Percentiles rank a stretch among this genome's conserved stretches.
Conservation (phyloP, 2,329 filamentous ascomycete genomes). For the Neurospora crassa region DNA sequence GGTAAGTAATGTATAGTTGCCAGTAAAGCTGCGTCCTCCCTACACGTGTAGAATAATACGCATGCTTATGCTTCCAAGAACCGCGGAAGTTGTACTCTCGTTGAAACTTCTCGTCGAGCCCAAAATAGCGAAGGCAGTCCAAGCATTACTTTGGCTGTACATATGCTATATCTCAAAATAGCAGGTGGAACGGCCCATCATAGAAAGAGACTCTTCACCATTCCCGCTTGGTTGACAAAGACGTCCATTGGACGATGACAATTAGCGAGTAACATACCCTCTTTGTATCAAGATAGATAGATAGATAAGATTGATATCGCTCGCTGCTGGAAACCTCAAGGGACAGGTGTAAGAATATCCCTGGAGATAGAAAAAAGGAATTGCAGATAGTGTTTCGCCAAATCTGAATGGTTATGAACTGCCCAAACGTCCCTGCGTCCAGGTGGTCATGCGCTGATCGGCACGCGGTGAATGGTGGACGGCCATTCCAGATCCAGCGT, state of each 20-base stretch:
- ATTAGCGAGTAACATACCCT: background rate
- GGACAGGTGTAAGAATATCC: background rate
- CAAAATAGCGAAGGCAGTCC: background rate
- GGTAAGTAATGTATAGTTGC: background rate
- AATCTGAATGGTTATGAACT: background rate
- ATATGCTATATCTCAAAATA: background rate
- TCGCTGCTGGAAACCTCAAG: background rate
- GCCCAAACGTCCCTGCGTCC: background rate
- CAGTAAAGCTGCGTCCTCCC: background rate
- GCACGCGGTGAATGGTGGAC: background rate
- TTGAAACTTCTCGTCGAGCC: background rate
- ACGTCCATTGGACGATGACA: background rate
- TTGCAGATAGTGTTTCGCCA: background rate
- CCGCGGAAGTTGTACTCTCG: background rate
- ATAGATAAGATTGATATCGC: background rate
- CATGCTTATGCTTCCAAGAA: background rate
- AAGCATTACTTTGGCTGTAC: background rate
- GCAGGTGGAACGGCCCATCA: background rate
- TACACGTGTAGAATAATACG: background rate
- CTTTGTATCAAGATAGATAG: background rate
- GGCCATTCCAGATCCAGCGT: background rate
- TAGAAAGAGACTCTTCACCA: background rate
- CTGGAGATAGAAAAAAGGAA: background rate
- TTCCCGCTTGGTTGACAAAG: background rate
- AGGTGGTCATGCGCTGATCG: background rate